Percentiles rank a stretch among this genome's conserved stretches.
Conservation (phyloP, 495 filamentous ascomycete genomes). For the Staphylotrichum longicolle region DNA sequence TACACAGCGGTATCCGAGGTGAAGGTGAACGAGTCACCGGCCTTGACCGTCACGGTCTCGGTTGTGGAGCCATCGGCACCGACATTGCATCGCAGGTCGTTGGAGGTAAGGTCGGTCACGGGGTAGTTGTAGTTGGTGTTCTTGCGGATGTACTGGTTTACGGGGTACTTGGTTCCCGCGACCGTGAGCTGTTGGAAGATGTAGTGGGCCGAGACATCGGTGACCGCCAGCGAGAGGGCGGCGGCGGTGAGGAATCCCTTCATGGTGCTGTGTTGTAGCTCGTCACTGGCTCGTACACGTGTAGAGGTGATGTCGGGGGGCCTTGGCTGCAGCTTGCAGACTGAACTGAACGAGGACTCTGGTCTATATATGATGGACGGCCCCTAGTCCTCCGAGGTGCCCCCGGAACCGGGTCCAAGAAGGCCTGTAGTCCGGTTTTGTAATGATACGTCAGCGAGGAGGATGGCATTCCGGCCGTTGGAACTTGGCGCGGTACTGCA, state of each 20-base stretch:
- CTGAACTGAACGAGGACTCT: neutral
- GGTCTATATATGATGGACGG: neutral
- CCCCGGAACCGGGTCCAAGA: neutral
- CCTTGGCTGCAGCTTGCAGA: neutral
- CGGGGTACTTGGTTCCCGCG: slow-evolving; percentile 41
- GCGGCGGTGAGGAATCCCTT: slow-evolving; percentile 38
- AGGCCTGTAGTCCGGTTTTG: neutral
- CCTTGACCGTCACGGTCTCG: slow-evolving; percentile 45
- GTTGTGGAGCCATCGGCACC: slow-evolving; percentile 48
- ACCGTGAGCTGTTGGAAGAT: slow-evolving; percentile 53
- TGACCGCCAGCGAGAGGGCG: slow-evolving; percentile 39
- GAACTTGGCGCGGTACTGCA: neutral
- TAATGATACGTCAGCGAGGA: slow-evolving; percentile 1
- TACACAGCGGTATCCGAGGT: slow-evolving; percentile 54
- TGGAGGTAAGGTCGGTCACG: slow-evolving; percentile 53
- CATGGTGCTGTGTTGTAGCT: slow-evolving; percentile 29
- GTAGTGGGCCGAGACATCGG: slow-evolving; percentile 45
- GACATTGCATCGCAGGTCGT: slow-evolving; percentile 60
- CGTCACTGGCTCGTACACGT: neutral
- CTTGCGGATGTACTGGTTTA: slow-evolving; percentile 53
- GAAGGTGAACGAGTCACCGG: slow-evolving; percentile 53
- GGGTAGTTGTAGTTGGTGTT: slow-evolving; percentile 61
- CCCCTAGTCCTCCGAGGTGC: neutral
- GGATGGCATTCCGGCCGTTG: slow-evolving; percentile 2
- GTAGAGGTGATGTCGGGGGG: neutral